Base-by-base conservation (phyloP, 352 stramenopile species). In the Aphanomyces cochlioides region DNA sequence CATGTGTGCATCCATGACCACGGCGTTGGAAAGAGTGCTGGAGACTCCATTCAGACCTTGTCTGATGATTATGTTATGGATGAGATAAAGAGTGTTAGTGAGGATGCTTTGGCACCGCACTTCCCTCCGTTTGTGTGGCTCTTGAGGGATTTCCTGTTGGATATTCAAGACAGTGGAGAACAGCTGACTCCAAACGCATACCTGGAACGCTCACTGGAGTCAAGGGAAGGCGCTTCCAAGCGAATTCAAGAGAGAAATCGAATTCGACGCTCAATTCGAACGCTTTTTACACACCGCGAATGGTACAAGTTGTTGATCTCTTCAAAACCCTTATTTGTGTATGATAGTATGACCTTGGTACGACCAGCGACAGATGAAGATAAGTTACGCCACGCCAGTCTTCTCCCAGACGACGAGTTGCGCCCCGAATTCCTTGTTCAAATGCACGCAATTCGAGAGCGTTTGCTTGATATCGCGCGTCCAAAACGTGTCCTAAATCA, bases 121-220 rank as follows among this genome's bases (percentile, higher is more conserved):
- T 95, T 95, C 64, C 87, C 87, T 37, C 87, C 85, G 57, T 90
- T 95, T 19, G 73, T 93, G 36, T 93, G 86, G 85, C 76, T 95
- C 40, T 69, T 95, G 53, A 81, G 87, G 38, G 87, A 95, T 57
- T 95, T 95, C 64, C 74, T 91, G 66, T 82, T 95, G 5, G 83
- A 92, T 54, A 89, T 93, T 79, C 79, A 89, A 50, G 77, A 78
- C 38, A 83, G 90, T 53, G 87, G 85, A 50, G 72, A 65, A 15
- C 60, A 74, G 28, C 60, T 95, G 39, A 87, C 82, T 38, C 74
- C 84, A 17, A 87, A 89, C 38, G 79, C 87, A 70, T 95, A 95
- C 69, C 72, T 95, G 17, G 87, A 95, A 40, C 88, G 89, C 37
- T 79, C 85, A 28, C 75, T 95, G 15, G 75, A 90, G 74, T 77